phyloP scores from a whole-genome alignment of 2,329 filamentous ascomycete species.

The Penicillium sp. region DNA sequence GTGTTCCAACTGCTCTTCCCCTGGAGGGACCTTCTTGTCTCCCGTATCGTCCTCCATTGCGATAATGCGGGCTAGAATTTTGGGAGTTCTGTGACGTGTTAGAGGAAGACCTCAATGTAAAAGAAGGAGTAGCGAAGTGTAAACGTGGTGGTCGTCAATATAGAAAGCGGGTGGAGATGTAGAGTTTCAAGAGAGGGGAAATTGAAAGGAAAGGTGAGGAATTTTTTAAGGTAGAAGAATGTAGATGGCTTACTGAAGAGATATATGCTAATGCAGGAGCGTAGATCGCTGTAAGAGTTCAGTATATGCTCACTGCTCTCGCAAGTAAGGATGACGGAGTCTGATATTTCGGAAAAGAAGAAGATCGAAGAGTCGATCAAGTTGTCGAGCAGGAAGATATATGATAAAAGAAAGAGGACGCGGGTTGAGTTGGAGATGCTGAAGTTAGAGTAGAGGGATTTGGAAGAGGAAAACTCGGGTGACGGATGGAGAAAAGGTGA shows the following conservation, averaged over 20 bases:
- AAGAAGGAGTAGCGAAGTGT: neutral
- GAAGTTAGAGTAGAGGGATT: neutral
- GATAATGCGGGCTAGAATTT: neutral
- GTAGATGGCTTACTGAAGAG: no score
- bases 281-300: no score
- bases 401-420: neutral
- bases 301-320: no score
- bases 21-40: neutral
- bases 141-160: neutral
- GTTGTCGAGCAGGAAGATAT: neutral
- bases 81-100: neutral
- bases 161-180: neutral
- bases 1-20: neutral
- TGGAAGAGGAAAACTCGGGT: no score
- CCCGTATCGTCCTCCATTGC: neutral
- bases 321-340: no score
- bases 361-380: neutral
- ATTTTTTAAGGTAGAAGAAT: neutral
- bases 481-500: neutral
- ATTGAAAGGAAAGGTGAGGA: neutral
- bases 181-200: neutral
- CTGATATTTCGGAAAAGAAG: no score
- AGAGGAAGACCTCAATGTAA: neutral
- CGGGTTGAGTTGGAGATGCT: neutral
- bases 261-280: no score